Percentiles rank a stretch among this genome's conserved stretches.
Conservation (phyloP, 2,329 filamentous ascomycete genomes). For the Fusarium guadeloupense region DNA sequence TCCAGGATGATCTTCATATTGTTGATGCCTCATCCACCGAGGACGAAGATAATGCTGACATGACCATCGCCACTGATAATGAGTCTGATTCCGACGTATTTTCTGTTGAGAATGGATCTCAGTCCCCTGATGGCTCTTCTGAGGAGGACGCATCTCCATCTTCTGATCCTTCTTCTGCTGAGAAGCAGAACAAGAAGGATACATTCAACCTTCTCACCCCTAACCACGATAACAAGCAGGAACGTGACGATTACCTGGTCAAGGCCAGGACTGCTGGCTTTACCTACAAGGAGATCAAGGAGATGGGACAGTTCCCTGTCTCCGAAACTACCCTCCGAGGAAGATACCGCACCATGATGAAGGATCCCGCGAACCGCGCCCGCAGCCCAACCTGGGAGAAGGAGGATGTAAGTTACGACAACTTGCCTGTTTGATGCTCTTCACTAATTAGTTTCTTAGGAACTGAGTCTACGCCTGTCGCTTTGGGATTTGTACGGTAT, state of each 20-base stretch:
- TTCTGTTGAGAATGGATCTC: too few relatives aligned
- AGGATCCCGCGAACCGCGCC: conserved; percentile 68
- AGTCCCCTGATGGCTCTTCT: too few relatives aligned
- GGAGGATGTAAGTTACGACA: conserved; percentile 65
- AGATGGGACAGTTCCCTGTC: conserved; percentile 64
- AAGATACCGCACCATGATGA: conserved; percentile 71
- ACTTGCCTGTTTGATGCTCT: background rate
- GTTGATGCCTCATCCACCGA: too few relatives aligned
- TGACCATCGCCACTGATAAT: too few relatives aligned
- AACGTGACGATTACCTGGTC: background rate
- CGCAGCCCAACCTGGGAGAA: conserved; percentile 72
- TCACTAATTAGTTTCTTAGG: background rate
- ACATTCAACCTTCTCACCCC: background rate
- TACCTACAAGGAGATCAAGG: background rate
- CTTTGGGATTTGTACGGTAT: too few relatives aligned
- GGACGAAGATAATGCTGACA: too few relatives aligned
- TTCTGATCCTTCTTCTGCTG: too few relatives aligned
- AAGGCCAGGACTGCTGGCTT: background rate
- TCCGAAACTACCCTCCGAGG: conserved; percentile 79
- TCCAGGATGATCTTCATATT: too few relatives aligned
- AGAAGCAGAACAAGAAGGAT: background rate
- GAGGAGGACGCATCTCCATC: too few relatives aligned
- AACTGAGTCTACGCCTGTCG: too few relatives aligned
- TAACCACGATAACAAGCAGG: background rate
- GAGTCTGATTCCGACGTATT: too few relatives aligned